Conservation (phyloP, 2,329 filamentous ascomycete genomes). For the Fusarium stilboides region DNA sequence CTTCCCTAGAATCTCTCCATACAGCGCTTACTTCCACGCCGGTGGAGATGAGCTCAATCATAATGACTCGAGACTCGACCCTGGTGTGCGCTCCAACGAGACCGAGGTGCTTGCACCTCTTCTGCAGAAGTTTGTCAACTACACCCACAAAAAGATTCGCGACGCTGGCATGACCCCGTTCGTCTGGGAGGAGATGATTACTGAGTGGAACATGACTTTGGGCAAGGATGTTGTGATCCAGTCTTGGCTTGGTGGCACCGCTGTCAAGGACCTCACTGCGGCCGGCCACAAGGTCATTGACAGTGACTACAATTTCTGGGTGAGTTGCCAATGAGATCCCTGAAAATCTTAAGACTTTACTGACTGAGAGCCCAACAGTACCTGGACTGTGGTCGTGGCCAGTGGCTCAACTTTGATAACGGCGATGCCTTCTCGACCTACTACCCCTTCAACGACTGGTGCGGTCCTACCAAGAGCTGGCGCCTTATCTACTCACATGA, state of each 20-base stretch:
- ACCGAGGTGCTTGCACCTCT: constrained; percentile 77
- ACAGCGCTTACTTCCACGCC: constrained; percentile 84
- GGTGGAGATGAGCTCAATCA: constrained; percentile 90
- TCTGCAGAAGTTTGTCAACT: constrained; percentile 82
- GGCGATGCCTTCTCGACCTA: constrained; percentile 65
- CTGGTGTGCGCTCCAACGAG: constrained; percentile 78
- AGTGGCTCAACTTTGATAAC: constrained; percentile 81
- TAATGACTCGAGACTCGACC: constrained; percentile 76
- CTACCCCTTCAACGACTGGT: constrained; percentile 87
- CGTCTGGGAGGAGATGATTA: constrained; percentile 90
- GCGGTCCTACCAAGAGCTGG: constrained; percentile 85
- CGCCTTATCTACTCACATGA: constrained; percentile 85
- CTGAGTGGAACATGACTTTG: constrained; percentile 83
- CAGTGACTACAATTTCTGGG: constrained; percentile 84
- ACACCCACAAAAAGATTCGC: constrained; percentile 76
- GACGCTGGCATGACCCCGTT: constrained; percentile 78
- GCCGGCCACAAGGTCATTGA: constrained; percentile 80
- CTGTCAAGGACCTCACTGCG: constrained; percentile 72
- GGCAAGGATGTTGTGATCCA: constrained; percentile 82
- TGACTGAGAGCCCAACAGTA: constrained; percentile 66
- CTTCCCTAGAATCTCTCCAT: constrained; percentile 78
- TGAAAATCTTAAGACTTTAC: constrained; percentile 1
- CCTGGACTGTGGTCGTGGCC: constrained; percentile 85
- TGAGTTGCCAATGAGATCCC: constrained; percentile 56
- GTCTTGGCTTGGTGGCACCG: constrained; percentile 78